Percentiles rank a stretch among this genome's conserved stretches.
These are phyloP conservation scores for Vaccinium corymbosum DNA, from an alignment of 148 eudicot species.

Conservation along the genomic window DNA sequence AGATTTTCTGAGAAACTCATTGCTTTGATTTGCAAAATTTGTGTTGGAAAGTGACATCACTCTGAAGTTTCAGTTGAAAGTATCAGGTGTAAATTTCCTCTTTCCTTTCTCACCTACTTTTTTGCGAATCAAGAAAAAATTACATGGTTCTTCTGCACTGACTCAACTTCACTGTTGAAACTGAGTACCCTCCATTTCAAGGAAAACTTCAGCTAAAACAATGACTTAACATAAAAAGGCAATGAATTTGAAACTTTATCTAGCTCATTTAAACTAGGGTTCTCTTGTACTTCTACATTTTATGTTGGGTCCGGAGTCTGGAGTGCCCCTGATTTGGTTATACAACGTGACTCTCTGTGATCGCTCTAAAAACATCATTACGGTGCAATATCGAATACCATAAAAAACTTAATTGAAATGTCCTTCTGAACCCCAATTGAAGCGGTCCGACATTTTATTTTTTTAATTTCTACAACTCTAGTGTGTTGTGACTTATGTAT, in stretches of 20 bases:
- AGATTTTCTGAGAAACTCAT: not conserved
- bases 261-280: too few species aligned
- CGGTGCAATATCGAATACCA: too few species aligned
- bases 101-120: not conserved
- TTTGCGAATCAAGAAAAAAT: not conserved
- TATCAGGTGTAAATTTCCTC: constrained; percentile 21
- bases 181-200: not conserved
- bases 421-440: too few species aligned
- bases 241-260: too few species aligned
- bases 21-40: constrained; percentile 6
- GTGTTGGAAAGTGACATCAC: constrained; percentile 18
- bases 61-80: constrained; percentile 17
- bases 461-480: not conserved
- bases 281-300: too few species aligned
- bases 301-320: too few species aligned
- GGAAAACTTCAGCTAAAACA: not conserved
- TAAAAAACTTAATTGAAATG: too few species aligned
- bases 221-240: not conserved
- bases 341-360: too few species aligned
- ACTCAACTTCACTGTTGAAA: constrained; percentile 1
- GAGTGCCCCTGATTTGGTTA: too few species aligned
- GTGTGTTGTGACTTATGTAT: not conserved
- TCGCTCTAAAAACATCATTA: too few species aligned
- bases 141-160: not conserved
- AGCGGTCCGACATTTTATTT: too few species aligned